Evolutionary conservation across 768 basidiomycete species (phyloP), one percentile per base, ranked within the genome.

Genomic region (Podaxis sp.): DNA sequence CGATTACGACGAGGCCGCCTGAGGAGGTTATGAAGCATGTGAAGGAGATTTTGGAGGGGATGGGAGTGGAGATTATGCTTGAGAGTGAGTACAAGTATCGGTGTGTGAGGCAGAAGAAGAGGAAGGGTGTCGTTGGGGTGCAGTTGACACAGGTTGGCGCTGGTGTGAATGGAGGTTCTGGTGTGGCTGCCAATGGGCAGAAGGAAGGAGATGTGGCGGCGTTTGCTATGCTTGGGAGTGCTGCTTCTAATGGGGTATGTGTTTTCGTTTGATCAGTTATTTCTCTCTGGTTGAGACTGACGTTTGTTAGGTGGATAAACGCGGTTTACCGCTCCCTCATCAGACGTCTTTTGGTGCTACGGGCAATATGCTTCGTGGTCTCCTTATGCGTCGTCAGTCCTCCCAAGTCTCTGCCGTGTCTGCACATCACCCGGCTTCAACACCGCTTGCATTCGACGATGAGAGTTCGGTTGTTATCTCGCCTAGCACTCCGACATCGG

Each of bases 11-110:
- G 2, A 82, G 86, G 22, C 79, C 87, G 8, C 95, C 96, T 38
- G 86, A 88, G 1, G 91, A 93, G 66, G 95, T 98, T 38, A 93
- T 98, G 79, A 85, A 82, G 63, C 92, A 94, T 71, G 85, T 98
- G 33, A 84, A 84, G 69, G 81, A 82, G 64, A 90, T 95, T 12
- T 80, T 99, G 64, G 83, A 86, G 67, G 85, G 84, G 36, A 94
- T 98, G 93, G 97, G 96, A 19, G 79, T 99, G 59, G 94, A 96
- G 62, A 83, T 96, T 63, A 85, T 90, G 68, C 75, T 86, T 36
- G 97, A 99, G 77, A 89, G 87, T 66, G 94, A 97, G 70, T 98
- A 84, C 78, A 96, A 94, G 79, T 89, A 89, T 70, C 80, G 92
- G 64, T 97, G 96, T 72, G 81, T 94, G 33, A 81, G 96, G 24